phyloP scores from a whole-genome alignment of 2,329 filamentous ascomycete species.

The Aspergillus pseudotamarii region DNA sequence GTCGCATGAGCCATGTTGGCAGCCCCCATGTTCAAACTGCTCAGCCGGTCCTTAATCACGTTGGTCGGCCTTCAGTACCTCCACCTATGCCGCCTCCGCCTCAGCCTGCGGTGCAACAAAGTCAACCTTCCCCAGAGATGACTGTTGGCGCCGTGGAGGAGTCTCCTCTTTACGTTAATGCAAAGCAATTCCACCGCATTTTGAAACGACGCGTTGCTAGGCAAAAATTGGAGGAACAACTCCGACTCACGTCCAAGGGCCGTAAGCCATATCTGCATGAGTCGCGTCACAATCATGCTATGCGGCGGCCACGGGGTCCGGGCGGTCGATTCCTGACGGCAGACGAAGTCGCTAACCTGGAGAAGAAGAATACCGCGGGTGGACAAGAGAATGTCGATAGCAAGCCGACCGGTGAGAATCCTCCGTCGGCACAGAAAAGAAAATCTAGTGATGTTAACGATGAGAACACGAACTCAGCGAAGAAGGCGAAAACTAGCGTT shows the following conservation, averaged over 20 bases:
- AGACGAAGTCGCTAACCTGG: constrained; percentile 90
- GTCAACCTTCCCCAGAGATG: constrained; percentile 79
- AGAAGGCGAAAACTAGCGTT: constrained; percentile 54
- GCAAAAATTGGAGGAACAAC: constrained; percentile 88
- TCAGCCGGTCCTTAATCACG: constrained; percentile 75
- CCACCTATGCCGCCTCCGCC: constrained; percentile 53
- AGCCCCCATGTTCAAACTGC: constrained; percentile 75
- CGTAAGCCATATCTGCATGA: constrained; percentile 97
- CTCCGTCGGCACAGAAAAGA: constrained; percentile 50
- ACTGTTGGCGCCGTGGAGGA: constrained; percentile 76
- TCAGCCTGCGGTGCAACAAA: constrained; percentile 65
- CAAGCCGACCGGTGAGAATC: constrained; percentile 36
- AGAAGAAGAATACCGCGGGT: constrained; percentile 59
- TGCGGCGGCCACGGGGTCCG: constrained; percentile 90
- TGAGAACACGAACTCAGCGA: constrained; percentile 45
- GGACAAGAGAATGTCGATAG: constrained; percentile 38
- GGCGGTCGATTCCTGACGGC: constrained; percentile 95
- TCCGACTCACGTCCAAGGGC: constrained; percentile 90
- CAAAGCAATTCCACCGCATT: constrained; percentile 97
- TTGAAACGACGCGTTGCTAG: constrained; percentile 90
- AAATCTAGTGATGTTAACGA: constrained; percentile 53
- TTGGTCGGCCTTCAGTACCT: constrained; percentile 55
- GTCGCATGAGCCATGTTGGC: constrained; percentile 74
- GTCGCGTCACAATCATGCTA: constrained; percentile 95
- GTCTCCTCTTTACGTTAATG: constrained; percentile 94